Evolutionary conservation across 352 stramenopile genomes (phyloP).

Genomic region (Globisporangium iwayamae): DNA sequence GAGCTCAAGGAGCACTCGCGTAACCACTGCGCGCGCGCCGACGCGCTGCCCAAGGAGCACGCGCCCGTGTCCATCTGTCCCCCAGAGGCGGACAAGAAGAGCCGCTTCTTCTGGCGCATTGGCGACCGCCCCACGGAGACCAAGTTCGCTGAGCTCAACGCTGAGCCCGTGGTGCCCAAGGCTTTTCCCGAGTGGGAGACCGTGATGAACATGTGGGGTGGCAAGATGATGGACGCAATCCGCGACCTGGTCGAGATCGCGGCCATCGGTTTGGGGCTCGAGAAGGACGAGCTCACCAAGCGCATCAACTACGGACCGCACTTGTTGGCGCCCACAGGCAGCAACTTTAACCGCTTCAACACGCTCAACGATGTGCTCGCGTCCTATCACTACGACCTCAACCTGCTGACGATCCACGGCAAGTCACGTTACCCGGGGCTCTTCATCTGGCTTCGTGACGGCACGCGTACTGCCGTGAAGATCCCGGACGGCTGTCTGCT

Average conservation of each 20-base stretch:
- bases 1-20: conserved; percentile 81
- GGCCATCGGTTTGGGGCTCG: conserved; percentile 80
- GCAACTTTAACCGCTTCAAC: conserved; percentile 83
- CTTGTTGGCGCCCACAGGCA: conserved; percentile 88
- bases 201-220: conserved; percentile 91
- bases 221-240: conserved; percentile 85
- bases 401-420: conserved; percentile 92
- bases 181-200: conserved; percentile 85
- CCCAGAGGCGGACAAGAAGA: conserved; percentile 91
- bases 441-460: conserved; percentile 89
- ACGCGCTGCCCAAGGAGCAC: conserved; percentile 49
- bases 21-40: conserved; percentile 76
- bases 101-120: conserved; percentile 93
- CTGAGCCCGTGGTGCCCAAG: conserved; percentile 80
- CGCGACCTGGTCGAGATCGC: conserved; percentile 85
- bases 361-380: conserved; percentile 83
- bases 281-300: conserved; percentile 71
- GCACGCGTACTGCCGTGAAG: conserved; percentile 77
- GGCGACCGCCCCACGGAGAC: conserved; percentile 74
- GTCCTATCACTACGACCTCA: conserved; percentile 94
- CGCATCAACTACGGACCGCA: conserved; percentile 87
- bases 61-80: conserved; percentile 82
- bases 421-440: conserved; percentile 90
- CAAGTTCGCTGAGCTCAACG: conserved; percentile 84
- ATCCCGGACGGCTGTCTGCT: conserved; percentile 90